Evolutionary conservation across 2,329 filamentous ascomycete genomes (phyloP).

Genomic region (Hypoxylon sp.): DNA sequence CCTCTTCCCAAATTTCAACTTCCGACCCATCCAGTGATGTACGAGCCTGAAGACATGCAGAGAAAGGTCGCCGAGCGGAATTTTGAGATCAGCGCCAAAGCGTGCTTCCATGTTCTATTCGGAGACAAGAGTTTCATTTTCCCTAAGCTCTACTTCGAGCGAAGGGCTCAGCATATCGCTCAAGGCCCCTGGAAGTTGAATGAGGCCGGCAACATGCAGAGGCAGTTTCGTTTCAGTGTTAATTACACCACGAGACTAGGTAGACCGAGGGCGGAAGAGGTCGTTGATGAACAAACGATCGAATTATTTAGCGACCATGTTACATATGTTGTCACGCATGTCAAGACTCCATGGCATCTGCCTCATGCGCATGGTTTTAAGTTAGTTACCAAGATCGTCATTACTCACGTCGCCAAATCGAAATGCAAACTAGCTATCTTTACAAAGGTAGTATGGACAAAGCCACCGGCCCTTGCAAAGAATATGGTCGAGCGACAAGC

Average conservation of each 20-base stretch:
- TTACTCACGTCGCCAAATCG: constrained; percentile 92
- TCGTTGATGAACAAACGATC: constrained; percentile 88
- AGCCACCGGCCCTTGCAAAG: constrained; percentile 73
- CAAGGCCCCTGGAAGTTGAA: constrained; percentile 87
- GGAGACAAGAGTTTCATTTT: constrained; percentile 97
- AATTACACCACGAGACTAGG: constrained; percentile 77
- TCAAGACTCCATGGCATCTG: constrained; percentile 83
- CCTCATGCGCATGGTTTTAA: constrained; percentile 85
- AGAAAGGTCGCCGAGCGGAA: constrained; percentile 81
- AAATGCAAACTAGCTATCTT: constrained; percentile 93
- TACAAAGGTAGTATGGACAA: constrained; percentile 89
- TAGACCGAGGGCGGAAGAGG: constrained; percentile 70
- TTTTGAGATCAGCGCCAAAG: constrained; percentile 93
- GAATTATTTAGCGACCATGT: constrained; percentile 85
- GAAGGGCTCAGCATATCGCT: constrained; percentile 82
- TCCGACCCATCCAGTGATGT: constrained; percentile 84
- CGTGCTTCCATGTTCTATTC: constrained; percentile 95
- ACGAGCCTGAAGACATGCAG: constrained; percentile 86
- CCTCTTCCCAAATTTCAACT: constrained; percentile 81
- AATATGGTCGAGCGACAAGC: constrained; percentile 78
- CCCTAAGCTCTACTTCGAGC: constrained; percentile 89
- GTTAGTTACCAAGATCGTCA: constrained; percentile 90
- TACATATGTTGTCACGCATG: constrained; percentile 75
- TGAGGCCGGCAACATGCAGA: constrained; percentile 78
- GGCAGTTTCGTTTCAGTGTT: constrained; percentile 86